Evolutionary conservation across 1,139 yeast species (phyloP), one percentile per base, ranked within the genome.

Genomic region (Ashbya aceris): DNA sequence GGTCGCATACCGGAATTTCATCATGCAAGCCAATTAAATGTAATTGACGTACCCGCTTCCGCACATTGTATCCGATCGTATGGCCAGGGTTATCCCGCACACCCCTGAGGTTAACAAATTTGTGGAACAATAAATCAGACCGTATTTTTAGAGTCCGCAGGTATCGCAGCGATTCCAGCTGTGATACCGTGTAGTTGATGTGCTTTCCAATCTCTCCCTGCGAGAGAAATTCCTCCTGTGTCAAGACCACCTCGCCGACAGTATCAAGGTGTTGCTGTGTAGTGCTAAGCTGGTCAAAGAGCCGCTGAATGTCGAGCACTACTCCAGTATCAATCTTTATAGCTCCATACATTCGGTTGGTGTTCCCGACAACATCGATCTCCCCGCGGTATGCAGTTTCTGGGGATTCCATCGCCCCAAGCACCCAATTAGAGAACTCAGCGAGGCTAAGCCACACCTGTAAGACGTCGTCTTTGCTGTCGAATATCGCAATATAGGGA

Each of bases 31-130:
- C 53, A 4, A 43, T 34, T 31, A 8, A 55, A 20, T 31, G 45
- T 41, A 60, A 38, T 10, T 39, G 41, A 23, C 39, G 33, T 2
- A 56, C 48, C 33, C 54, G 46, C 30, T 49, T 49, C 40, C 52
- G 52, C 8, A 52, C 51, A 6, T 49, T 29, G 33, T 55, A 55
- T 20, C 47, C 50, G 2, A 58, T 52, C 2, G 55, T 50, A 27
- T 49, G 49, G 2, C 60, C 60, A 7, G 61, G 56, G 36, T 56
- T 52, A 38, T 56, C 61, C 36, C 61, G 46, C 4, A 49, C 46
- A 7, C 63, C 63, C 37, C 56, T 60, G n/a, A 51, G 46, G 44
- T 58, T 58, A 7, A 58, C 46, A 31, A 58, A 13, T 10, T 50
- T 39, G 33, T 52, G 57, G 41, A 48, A 57, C 13, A 58, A 31